These are phyloP conservation scores for Lodderomyces metapsilosis DNA, from an alignment of 1,139 yeast genomes.

Conservation along the genomic window DNA sequence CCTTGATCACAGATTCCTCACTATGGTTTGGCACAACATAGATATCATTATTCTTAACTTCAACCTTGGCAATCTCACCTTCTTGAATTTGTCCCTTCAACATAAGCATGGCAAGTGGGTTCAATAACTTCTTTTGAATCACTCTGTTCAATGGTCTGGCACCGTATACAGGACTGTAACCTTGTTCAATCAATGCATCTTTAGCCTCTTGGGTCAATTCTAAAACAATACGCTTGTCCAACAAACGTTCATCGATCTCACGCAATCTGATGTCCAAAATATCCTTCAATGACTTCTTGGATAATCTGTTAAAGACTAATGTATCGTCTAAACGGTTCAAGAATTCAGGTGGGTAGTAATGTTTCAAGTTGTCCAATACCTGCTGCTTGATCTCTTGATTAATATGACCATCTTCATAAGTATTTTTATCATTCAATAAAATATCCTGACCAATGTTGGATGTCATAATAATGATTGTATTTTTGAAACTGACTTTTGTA, in stretches of 20 bases:
- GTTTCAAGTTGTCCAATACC: slow-evolving; percentile 67
- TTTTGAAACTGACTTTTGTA: slow-evolving; percentile 87
- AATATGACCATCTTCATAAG: slow-evolving; percentile 46
- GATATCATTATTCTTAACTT: slow-evolving; percentile 25
- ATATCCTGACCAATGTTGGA: slow-evolving; percentile 95
- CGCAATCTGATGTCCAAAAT: slow-evolving; percentile 81
- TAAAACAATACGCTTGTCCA: slow-evolving; percentile 74
- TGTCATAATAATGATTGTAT: slow-evolving; percentile 95
- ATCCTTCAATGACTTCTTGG: slow-evolving; percentile 66
- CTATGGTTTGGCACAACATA: slow-evolving; percentile 49
- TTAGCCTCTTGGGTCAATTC: slow-evolving; percentile 63
- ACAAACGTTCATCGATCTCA: slow-evolving; percentile 76
- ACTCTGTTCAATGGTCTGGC: slow-evolving; percentile 94
- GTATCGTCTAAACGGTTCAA: slow-evolving; percentile 91
- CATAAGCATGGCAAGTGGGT: slow-evolving; percentile 80
- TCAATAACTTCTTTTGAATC: slow-evolving; percentile 75
- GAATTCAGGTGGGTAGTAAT: slow-evolving; percentile 88
- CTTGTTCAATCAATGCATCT: slow-evolving; percentile 74
- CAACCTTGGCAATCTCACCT: slow-evolving; percentile 59
- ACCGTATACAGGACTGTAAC: slow-evolving; percentile 90
- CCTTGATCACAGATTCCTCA: slow-evolving; percentile 10
- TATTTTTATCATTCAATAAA: slow-evolving; percentile 57
- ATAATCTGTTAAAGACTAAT: slow-evolving; percentile 83
- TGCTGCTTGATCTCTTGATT: slow-evolving; percentile 48
- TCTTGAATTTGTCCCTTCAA: slow-evolving; percentile 76